Evolutionary conservation across 768 basidiomycete genomes (phyloP), one percentile per base, ranked within the genome.

Genomic region (Tubosaeta sp.): DNA sequence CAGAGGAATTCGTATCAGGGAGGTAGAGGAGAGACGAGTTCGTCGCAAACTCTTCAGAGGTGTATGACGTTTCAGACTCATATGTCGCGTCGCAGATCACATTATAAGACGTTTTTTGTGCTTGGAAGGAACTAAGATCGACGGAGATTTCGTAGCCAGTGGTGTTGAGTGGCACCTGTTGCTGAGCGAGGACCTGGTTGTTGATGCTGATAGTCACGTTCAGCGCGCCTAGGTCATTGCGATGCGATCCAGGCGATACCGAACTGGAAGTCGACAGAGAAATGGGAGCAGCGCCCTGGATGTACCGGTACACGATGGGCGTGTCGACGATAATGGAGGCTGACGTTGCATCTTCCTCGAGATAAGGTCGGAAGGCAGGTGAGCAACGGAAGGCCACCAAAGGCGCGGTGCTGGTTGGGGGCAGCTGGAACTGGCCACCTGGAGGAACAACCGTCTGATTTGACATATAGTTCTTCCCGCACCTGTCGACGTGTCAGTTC

Each of bases 401-500:
- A 9, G 78, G 73, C 7, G 56, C 54, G 3, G 59, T 18, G 4
- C 74, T 75, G 3, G 55, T 48, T 0, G 59, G 55, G 1, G 75
- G 74, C 1, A 69, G 48, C 7, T 67, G 65, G 50, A 80, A 80
- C 46, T 73, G 67, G 2, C 78, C 77, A 1, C 74, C 77, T 0
- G 79, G 77, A 1, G 71, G 71, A 16, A 75, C 69, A 6, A 74
- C 63, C 1, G 73, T 67, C 48, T 75, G 63, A 21, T 68, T 67
- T 7, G 66, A 31, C 68, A 73, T 73, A 58, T 65, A 80, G 54
- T 78, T 72, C 61, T 80, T 79, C 36, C 76, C 76, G 41, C 78
- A 80, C 77, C 80, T 80, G 27, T 39, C 19, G 39, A 24, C 11
- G n/a, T 6, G 12, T 43, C 19, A 29, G 24, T 11, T 29, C 25